Base-by-base conservation (phyloP, 2,329 filamentous ascomycete species). In the Talaromyces sp. region DNA sequence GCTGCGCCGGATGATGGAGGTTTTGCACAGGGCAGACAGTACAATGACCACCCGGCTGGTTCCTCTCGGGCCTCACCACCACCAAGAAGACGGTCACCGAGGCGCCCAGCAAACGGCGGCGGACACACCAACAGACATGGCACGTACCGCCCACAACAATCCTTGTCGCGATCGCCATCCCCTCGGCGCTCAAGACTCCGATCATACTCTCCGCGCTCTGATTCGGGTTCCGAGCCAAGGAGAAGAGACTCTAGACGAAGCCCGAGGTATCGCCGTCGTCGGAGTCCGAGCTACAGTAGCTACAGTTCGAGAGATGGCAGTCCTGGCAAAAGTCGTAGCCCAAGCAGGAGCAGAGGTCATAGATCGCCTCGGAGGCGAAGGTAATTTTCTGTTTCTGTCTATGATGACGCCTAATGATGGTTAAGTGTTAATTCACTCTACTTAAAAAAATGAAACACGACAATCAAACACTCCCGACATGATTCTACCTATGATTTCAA, bases 201-300 rank as follows among this genome's bases (percentile, higher is more conserved):
- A 55, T 77, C 75, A 33, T 69, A 72, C 44, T 76, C 71, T 30
- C 72, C 72, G 27, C 66, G 71, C 62, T 74, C 79, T 51, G 72
- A 73, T n/a, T 78, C 77, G 22, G 71, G 73, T 44, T 77, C 78
- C 8, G 77, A 79, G 52, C 68, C 74, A 58, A 71, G 77, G 51
- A 72, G 74, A 61, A 72, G 72, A 58, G 71, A 70, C 32, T 71
- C 72, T 22, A 65, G 68, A 44, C 72, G 75, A 25, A 76, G 74
- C 57, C 71, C 76, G 13, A 72, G 72, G 19, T 71, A 73, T 53
- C 69, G 73, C 57, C 78, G 83, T 64, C 78, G 84, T 64, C 79
- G 85, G 65, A 86, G 84, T 67, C 83, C 83, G 4, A 88, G 85
- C 67, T 87, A 87, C 67, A 84, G 81, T 67, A 86, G 84, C 65